Conservation (phyloP, 768 basidiomycete genomes). For the Pisolithus albus region DNA sequence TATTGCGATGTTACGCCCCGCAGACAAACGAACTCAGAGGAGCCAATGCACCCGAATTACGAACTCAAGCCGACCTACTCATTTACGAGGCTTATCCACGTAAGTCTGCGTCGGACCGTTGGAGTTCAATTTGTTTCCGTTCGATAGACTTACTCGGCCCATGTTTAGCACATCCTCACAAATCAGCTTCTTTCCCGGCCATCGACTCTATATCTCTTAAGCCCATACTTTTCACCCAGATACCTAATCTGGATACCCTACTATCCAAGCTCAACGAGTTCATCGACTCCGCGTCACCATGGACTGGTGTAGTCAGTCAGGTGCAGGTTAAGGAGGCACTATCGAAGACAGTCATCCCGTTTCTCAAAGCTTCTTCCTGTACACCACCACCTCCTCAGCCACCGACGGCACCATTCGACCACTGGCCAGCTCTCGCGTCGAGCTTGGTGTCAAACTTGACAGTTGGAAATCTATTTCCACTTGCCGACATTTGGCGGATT, state of each 20-base stretch:
- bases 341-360: conserved; percentile 45
- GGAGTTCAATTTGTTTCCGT: not conserved
- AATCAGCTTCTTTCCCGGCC: conserved; percentile 49
- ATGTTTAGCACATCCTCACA: conserved; percentile 70
- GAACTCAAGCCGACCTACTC: conserved; percentile 67
- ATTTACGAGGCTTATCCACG: conserved; percentile 76
- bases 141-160: not conserved
- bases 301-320: conserved; percentile 23
- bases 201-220: conserved; percentile 58
- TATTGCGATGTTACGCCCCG: not conserved
- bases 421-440: conserved; percentile 44
- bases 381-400: conserved; percentile 18
- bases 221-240: conserved; percentile 70
- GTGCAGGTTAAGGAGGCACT: conserved; percentile 46
- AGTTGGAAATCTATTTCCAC: conserved; percentile 60
- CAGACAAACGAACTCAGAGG: conserved; percentile 71
- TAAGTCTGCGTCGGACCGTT: conserved; percentile 31
- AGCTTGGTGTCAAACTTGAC: conserved; percentile 42
- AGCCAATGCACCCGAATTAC: conserved; percentile 59
- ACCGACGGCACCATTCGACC: conserved; percentile 33
- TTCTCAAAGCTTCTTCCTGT: conserved; percentile 47
- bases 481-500: conserved; percentile 79
- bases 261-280: conserved; percentile 54
- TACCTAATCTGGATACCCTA: conserved; percentile 62
- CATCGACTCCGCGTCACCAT: conserved; percentile 43